phyloP scores from a whole-genome alignment of 768 basidiomycete genomes.

The Collybia mongolica region DNA sequence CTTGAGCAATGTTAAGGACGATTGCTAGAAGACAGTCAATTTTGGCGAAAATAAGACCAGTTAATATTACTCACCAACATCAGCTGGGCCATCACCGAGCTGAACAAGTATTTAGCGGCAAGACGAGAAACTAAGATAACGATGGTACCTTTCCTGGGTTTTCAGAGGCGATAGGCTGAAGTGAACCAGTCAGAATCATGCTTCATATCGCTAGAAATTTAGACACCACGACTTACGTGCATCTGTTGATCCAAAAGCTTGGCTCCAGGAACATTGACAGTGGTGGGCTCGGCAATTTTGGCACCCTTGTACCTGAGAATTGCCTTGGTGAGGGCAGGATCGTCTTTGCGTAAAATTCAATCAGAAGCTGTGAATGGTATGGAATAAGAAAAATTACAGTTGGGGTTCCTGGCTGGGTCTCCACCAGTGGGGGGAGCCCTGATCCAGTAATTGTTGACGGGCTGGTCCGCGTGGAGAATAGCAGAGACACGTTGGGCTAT shows the following conservation, averaged over 20 bases:
- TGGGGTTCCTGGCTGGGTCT: conserved; percentile 17
- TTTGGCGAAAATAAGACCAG: background rate
- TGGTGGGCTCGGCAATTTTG: conserved; percentile 22
- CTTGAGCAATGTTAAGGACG: conserved; percentile 18
- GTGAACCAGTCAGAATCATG: background rate
- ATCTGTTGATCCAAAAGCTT: conserved; percentile 19
- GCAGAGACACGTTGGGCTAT: conserved; percentile 35
- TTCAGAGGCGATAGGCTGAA: conserved; percentile 15
- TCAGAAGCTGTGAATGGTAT: background rate
- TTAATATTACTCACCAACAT: conserved; percentile 11
- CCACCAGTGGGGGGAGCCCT: conserved; percentile 25
- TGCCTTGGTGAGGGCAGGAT: conserved; percentile 25
- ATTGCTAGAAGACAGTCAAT: conserved; percentile 8
- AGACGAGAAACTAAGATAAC: background rate
- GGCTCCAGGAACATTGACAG: conserved; percentile 11
- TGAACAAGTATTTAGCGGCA: conserved; percentile 1
- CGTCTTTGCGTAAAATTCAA: conserved; percentile 6
- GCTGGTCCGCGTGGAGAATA: conserved; percentile 39
- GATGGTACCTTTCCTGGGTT: conserved; percentile 11
- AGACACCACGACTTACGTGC: conserved; percentile 14
- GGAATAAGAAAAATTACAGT: conserved; percentile 12
- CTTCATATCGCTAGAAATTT: too few relatives aligned
- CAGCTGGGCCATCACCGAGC: conserved; percentile 16
- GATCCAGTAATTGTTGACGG: conserved; percentile 45
- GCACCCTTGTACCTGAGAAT: conserved; percentile 32